Evolutionary conservation across 1,284 basidiomycete genomes (phyloP).

Genomic region (Ceratobasidium sp.): DNA sequence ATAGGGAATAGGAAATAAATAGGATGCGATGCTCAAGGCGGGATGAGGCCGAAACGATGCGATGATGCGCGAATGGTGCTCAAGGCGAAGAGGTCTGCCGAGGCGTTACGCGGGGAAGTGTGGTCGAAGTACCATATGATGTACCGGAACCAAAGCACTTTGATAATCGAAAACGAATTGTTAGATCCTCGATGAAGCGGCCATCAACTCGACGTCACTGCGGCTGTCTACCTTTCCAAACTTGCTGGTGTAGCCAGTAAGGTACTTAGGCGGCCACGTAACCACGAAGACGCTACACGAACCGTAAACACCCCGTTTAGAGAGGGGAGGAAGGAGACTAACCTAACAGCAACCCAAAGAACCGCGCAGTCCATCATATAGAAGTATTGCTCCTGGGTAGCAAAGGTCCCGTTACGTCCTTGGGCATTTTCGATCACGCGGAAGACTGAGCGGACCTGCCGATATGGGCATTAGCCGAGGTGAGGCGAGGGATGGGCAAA

Average conservation of each 20-base stretch:
- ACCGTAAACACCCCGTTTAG: neutral
- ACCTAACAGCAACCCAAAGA: neutral
- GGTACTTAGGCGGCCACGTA: conserved; percentile 8
- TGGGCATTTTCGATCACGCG: neutral
- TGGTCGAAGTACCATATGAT: neutral
- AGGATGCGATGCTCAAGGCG: neutral
- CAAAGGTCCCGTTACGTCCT: neutral
- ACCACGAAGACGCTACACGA: conserved; percentile 4
- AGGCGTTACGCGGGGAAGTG: too few species aligned
- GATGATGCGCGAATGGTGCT: too few species aligned
- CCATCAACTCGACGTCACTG: neutral
- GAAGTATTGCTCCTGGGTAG: conserved; percentile 7
- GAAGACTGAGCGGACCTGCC: neutral
- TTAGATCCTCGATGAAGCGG: neutral
- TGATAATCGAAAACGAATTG: neutral
- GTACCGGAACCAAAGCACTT: too few species aligned
- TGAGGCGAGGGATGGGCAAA: neutral
- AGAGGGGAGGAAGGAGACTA: neutral
- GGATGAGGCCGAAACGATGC: too few species aligned
- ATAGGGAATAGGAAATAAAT: neutral
- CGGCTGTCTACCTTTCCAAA: neutral
- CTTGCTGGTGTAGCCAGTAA: neutral
- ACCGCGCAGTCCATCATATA: neutral
- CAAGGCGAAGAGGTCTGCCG: too few species aligned
- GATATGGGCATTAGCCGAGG: neutral